Base-by-base conservation (phyloP, 139 green algal genomes). In the Pleodorina starrii region DNA sequence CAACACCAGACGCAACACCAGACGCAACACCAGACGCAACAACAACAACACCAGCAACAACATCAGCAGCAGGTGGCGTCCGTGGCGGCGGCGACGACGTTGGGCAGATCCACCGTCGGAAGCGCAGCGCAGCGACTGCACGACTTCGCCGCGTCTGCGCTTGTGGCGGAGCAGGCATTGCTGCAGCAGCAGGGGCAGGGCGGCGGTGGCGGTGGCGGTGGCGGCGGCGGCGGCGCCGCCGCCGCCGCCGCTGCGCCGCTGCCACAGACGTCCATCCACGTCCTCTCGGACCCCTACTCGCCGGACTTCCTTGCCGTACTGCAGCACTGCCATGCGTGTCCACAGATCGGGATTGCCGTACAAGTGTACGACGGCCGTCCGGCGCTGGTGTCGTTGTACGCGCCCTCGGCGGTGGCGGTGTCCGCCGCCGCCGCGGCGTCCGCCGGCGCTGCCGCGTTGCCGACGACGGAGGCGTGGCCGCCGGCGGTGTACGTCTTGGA, bases 321-420 rank as follows among this genome's bases (percentile, higher is more conserved):
- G 44, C 82, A 88, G 82, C 82, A 88, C 66, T 79, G 66, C 66
- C 46, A 54, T 21, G 44, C 82, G 0, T 88, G 82, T 32, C 21
- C 63, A 16, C 82, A 88, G n/a, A 38, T 88, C 32, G 82, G 82
- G 0, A 38, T 88, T 43, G 44, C 82, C 1, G 66, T 88, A 6
- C 63, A 80, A 35, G 44, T 69, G 44, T 68, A 40, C 46, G 63
- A 38, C 44, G 82, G 82, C 2, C 44, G 66, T 36, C 44, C 66
- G 23, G 63, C 82, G 44, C 82, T 88, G 0, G 82, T 88, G 66
- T 57, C 82, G n/a, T 50, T 88, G 44, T 88, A 80, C 82, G 63
- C 66, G 23, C 82, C 82, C 17, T 63, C 78, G 25, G 78, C 78
- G 1, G 27, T 57, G 78, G 43, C 44, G 27, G 43, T 29, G 44